Evolutionary conservation across 1,284 basidiomycete species (phyloP).

Genomic region (Albatrellus sp.): DNA sequence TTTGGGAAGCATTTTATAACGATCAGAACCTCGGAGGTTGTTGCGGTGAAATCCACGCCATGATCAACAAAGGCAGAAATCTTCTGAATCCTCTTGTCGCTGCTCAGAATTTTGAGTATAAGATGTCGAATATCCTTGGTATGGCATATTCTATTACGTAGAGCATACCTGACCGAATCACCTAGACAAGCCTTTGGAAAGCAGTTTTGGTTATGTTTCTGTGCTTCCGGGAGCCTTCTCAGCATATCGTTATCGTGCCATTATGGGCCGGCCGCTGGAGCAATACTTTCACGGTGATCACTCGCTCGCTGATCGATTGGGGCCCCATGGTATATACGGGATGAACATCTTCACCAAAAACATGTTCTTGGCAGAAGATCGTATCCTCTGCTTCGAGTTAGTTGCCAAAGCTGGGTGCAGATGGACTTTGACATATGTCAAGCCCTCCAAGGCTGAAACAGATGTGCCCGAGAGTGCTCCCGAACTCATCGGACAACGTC

Average conservation of each 20-base stretch:
- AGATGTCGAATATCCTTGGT: conserved; percentile 92
- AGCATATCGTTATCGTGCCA: conserved; percentile 86
- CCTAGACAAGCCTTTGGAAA: conserved; percentile 85
- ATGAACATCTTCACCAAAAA: conserved; percentile 99
- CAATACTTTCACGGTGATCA: conserved; percentile 99
- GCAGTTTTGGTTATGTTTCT: conserved; percentile 90
- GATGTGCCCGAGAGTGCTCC: conserved; percentile 86
- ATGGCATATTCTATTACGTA: conserved; percentile 12
- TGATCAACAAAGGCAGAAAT: conserved; percentile 88
- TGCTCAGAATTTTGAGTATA: conserved; percentile 98
- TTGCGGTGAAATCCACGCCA: conserved; percentile 89
- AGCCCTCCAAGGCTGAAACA: conserved; percentile 91
- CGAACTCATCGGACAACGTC: conserved; percentile 90
- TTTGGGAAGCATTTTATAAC: conserved; percentile 91
- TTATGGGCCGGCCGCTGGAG: conserved; percentile 84
- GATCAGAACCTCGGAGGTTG: conserved; percentile 67
- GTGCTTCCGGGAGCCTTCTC: conserved; percentile 96
- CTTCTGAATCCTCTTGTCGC: conserved; percentile 89
- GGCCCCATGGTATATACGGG: conserved; percentile 88
- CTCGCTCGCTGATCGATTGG: conserved; percentile 84
- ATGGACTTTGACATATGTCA: conserved; percentile 92
- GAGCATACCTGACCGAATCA: neutral
- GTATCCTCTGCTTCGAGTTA: conserved; percentile 93
- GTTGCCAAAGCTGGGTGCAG: conserved; percentile 80
- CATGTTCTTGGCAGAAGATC: conserved; percentile 93